Conservation (phyloP, 225 moss, liverwort and hornwort genomes). For the Bryoerythrophyllum caledonicum region DNA sequence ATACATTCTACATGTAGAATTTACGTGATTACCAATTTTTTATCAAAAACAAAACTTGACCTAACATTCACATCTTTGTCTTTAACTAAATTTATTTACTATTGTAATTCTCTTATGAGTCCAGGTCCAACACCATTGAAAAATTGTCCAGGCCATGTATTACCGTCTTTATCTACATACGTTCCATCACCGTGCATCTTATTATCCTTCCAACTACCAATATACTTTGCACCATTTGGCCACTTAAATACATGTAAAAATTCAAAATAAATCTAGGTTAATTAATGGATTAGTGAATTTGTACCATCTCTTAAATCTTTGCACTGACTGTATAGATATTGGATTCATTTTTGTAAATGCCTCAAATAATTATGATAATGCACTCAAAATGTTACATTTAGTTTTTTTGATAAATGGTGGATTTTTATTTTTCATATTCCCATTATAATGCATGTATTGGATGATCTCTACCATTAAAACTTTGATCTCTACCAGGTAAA, state of each 20-base stretch:
- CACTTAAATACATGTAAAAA: constrained; percentile 24
- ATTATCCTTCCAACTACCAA: constrained; percentile 76
- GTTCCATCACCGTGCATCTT: constrained; percentile 89
- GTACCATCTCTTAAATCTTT: no score
- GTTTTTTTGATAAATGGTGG: no score
- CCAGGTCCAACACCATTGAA: constrained; percentile 85
- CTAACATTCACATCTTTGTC: background rate
- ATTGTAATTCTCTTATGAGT: constrained; percentile 65
- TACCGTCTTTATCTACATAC: constrained; percentile 68
- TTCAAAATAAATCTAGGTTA: background rate
- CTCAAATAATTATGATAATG: no score
- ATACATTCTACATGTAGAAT: background rate
- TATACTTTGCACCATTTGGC: constrained; percentile 71
- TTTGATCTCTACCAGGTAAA: no score
- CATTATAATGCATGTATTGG: no score
- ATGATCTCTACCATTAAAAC: no score
- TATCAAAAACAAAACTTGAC: no score
- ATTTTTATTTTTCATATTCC: no score
- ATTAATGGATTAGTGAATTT: background rate
- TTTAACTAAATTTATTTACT: background rate
- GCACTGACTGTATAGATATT: no score
- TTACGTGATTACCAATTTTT: background rate
- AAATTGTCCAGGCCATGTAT: constrained; percentile 70
- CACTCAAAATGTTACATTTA: no score
- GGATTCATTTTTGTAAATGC: no score